Percentiles rank a stretch among this genome's conserved stretches.
phyloP scores from a whole-genome alignment of 208 protist species.

The Wallacemonas sp. region DNA sequence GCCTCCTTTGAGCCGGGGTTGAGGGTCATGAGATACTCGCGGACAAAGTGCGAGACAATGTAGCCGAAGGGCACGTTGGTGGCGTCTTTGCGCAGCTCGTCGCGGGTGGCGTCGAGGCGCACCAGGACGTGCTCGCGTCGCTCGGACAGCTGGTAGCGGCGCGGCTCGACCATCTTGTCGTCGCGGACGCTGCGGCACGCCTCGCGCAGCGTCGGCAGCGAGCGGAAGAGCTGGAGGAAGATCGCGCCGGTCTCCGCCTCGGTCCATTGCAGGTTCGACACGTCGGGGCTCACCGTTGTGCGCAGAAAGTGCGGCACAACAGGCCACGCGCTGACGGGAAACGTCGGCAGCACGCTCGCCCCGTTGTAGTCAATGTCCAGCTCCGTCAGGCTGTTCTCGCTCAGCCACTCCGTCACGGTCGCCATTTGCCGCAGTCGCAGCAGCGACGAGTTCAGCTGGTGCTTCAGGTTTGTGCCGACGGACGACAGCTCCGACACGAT shows the following conservation, averaged over 20 bases:
- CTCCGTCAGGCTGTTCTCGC: slow-evolving; percentile 44
- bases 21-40: slow-evolving; percentile 34
- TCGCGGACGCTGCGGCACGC: slow-evolving; percentile 46
- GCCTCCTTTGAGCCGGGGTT: slow-evolving; percentile 25
- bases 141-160: slow-evolving; percentile 60
- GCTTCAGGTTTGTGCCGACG: slow-evolving; percentile 74
- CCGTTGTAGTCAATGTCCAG: slow-evolving; percentile 34
- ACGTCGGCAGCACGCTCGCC: slow-evolving; percentile 50
- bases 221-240: slow-evolving; percentile 50
- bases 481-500: slow-evolving; percentile 64
- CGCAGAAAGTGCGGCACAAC: slow-evolving; percentile 75
- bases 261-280: slow-evolving; percentile 69
- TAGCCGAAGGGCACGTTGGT: slow-evolving; percentile 63
- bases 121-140: slow-evolving; percentile 28
- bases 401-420: slow-evolving; percentile 54
- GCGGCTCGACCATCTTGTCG: slow-evolving; percentile 66
- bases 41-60: slow-evolving; percentile 48
- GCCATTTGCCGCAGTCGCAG: slow-evolving; percentile 56
- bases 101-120: slow-evolving; percentile 47
- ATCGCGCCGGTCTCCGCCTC: slow-evolving; percentile 38
- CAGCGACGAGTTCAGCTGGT: slow-evolving; percentile 73
- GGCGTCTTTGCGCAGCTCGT: slow-evolving; percentile 48
- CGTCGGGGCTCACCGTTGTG: slow-evolving; percentile 46
- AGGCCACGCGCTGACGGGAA: slow-evolving; percentile 41
- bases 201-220: slow-evolving; percentile 31